Conservation (phyloP, 164 flowering plant species). For the Aristolochia contorta region DNA sequence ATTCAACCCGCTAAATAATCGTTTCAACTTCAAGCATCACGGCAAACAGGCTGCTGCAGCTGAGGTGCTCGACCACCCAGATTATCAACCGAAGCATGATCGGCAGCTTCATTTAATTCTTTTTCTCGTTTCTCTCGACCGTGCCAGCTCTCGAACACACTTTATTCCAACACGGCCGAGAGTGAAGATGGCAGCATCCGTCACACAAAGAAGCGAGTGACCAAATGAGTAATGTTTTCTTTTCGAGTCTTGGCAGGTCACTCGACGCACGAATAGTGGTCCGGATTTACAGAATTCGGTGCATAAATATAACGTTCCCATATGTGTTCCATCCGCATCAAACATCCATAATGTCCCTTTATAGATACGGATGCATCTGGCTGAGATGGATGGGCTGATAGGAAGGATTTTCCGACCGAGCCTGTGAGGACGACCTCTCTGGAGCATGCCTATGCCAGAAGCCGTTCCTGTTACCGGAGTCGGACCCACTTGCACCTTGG, state of each 20-base stretch:
- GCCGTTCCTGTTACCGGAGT: conserved; percentile 34
- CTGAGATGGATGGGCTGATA: conserved; percentile 13
- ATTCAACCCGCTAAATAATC: too few species aligned
- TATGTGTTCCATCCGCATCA: conserved; percentile 17
- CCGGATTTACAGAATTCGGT: conserved; percentile 22
- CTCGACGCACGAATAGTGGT: conserved; percentile 17
- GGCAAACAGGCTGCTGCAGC: too few species aligned
- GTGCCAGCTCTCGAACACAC: too few species aligned
- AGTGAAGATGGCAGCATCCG: too few species aligned
- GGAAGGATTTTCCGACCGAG: conserved; percentile 33
- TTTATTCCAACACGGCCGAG: too few species aligned
- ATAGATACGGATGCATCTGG: conserved; percentile 21
- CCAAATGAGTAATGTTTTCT: conserved; percentile 20
- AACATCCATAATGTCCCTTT: conserved; percentile 15
- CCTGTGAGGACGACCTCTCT: conserved; percentile 61
- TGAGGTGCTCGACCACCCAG: too few species aligned
- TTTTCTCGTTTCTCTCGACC: too few species aligned
- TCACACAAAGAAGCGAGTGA: conserved; percentile 6
- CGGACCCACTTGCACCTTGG: conserved; percentile 39
- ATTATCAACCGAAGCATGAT: too few species aligned
- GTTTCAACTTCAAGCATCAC: too few species aligned
- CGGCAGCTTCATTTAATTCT: too few species aligned
- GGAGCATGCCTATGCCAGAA: conserved; percentile 70
- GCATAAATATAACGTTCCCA: conserved; percentile 14
- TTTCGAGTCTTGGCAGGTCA: conserved; percentile 22